These are phyloP conservation scores for Rhodamnia argentea DNA, from an alignment of 345 rosid genomes.

Conservation along the genomic window DNA sequence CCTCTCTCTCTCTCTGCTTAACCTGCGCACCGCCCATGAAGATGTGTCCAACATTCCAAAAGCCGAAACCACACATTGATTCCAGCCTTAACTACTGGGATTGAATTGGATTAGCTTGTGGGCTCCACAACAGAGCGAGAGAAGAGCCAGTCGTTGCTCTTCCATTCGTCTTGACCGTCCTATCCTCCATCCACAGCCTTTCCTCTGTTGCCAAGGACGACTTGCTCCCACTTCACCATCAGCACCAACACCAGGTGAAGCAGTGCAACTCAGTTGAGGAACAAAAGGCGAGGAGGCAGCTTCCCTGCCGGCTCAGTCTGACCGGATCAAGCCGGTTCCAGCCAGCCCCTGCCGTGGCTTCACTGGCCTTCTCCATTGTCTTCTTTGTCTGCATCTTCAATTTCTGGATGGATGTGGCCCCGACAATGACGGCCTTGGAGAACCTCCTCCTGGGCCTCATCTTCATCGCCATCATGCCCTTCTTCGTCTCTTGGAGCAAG, in stretches of 20 bases:
- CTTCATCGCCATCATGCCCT: slow-evolving; percentile 67
- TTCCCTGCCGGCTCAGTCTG: slow-evolving; percentile 11
- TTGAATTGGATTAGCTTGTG: neutral
- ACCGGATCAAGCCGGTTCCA: slow-evolving; percentile 43
- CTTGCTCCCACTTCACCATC: slow-evolving; percentile 15
- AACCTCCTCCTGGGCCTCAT: slow-evolving; percentile 63
- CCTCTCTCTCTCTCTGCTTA: slow-evolving; percentile 10
- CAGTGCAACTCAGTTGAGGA: neutral
- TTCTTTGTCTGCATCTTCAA: slow-evolving; percentile 37
- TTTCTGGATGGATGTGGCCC: slow-evolving; percentile 42
- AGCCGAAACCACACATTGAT: neutral
- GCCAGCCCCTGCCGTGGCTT: slow-evolving; percentile 46
- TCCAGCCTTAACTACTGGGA: neutral
- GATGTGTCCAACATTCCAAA: slow-evolving; percentile 32
- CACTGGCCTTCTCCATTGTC: slow-evolving; percentile 33
- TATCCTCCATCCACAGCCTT: slow-evolving; percentile 81
- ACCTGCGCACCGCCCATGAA: slow-evolving; percentile 14
- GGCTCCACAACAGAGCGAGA: slow-evolving; percentile 38
- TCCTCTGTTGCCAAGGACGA: slow-evolving; percentile 53
- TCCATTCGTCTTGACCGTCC: slow-evolving; percentile 74
- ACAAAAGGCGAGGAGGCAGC: slow-evolving; percentile 27
- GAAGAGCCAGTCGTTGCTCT: slow-evolving; percentile 68
- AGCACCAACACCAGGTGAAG: slow-evolving; percentile 9
- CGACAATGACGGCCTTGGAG: slow-evolving; percentile 44
- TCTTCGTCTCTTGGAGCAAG: slow-evolving; percentile 68